phyloP scores from a whole-genome alignment of 306 rosid genomes.

The Citrullus amarus region DNA sequence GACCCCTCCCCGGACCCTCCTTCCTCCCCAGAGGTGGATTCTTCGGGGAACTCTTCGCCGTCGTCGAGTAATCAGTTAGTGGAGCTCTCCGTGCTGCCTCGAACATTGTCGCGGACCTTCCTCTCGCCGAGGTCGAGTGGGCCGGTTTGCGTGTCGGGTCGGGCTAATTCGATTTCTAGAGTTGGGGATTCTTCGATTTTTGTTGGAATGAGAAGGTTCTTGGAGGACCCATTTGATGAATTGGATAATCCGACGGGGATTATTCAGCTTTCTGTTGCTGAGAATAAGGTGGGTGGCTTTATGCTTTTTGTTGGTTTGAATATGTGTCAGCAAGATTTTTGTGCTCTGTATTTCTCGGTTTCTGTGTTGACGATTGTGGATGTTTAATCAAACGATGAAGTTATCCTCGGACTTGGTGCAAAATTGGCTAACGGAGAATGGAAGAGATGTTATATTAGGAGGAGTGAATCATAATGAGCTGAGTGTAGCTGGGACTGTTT shows the following conservation, averaged over 20 bases:
- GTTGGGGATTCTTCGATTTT: slow-evolving; percentile 35
- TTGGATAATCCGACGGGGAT: slow-evolving; percentile 52
- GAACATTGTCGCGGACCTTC: slow-evolving; percentile 40
- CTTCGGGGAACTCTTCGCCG: slow-evolving; percentile 12
- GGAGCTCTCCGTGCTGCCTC: slow-evolving; percentile 27
- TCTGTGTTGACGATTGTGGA: neutral
- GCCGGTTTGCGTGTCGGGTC: slow-evolving; percentile 39
- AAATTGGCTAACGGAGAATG: slow-evolving; percentile 53
- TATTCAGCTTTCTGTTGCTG: slow-evolving; percentile 53
- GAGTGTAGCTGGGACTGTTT: slow-evolving; percentile 24
- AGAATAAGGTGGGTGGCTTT: slow-evolving; percentile 52
- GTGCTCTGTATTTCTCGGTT: neutral
- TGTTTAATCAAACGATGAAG: slow-evolving; percentile 22
- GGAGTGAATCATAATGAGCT: slow-evolving; percentile 15
- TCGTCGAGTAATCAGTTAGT: slow-evolving; percentile 12
- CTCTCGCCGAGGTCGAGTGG: slow-evolving; percentile 37
- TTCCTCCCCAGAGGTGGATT: slow-evolving; percentile 14
- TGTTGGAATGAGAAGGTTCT: slow-evolving; percentile 33
- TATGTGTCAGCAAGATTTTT: slow-evolving; percentile 1
- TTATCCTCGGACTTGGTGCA: slow-evolving; percentile 51
- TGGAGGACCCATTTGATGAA: slow-evolving; percentile 52
- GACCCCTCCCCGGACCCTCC: slow-evolving; percentile 19
- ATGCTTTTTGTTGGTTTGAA: slow-evolving; percentile 2
- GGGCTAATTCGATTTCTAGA: slow-evolving; percentile 30
- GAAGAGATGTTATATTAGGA: slow-evolving; percentile 32